Base-by-base conservation (phyloP, 306 rosid genomes). In the Oxytropis ochrocephala region DNA sequence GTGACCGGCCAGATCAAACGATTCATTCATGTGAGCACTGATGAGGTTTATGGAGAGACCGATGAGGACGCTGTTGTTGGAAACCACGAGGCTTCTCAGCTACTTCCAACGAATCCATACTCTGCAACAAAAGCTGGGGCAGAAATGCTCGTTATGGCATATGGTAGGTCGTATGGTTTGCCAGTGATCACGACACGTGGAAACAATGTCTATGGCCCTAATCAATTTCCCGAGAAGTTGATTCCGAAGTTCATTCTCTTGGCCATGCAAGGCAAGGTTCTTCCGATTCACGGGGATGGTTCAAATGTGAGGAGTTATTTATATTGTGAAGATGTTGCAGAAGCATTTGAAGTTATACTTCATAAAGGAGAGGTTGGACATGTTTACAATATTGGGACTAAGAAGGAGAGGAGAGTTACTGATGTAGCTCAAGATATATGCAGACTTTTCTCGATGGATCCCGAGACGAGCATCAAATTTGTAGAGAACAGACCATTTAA, bases 101-200 rank as follows among this genome's bases (percentile, higher is more conserved):
- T 91, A 59, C 92, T 91, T 48, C 97, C 97, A 8, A 91, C 97
- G 42, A 91, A 91, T 58, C 97, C 96, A 14, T 91, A 91, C 80
- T 91, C 97, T 49, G 97, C 97, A 14, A 91, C 97, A 13, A 91
- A 91, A 77, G 97, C 97, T 2, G 97, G 96, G 38, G 97, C 97
- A 2, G 97, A 91, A 82, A 91, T 91, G 97, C 97, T 91, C 53
- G 97, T 91, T 59, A 91, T 91, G 97, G 97, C 97, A 6, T 91
- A 91, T 76, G 97, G 97, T 4, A 78, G 97, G 70, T 91, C 97
- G 0, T 91, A 91, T 55, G 97, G 96, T 38, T 70, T 91, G 36
- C 96, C 97, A 8, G 97, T 91, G 43, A 91, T 91, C 80, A 91
- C 97, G 7, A 91, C 97, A 3, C 88, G 97, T 1, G 97, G 97